phyloP scores from a whole-genome alignment of 495 filamentous ascomycete species.

The Terfezia boudieri region DNA sequence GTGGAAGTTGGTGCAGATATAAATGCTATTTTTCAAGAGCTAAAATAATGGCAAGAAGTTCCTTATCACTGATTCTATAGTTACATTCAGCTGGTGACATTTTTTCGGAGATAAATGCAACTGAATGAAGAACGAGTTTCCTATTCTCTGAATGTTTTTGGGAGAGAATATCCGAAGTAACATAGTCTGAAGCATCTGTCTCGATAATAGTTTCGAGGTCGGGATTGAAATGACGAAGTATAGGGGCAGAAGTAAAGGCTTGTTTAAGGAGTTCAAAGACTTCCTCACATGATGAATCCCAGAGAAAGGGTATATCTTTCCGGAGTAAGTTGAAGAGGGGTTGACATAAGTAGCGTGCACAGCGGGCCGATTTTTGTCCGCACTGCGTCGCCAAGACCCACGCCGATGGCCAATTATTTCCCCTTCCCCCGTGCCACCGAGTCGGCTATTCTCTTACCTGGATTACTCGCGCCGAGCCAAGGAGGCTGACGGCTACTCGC shows the following conservation, averaged over 20 bases:
- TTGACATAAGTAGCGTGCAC: too few species aligned
- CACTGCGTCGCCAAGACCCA: too few species aligned
- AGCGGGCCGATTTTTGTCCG: too few species aligned
- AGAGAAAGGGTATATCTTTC: too few species aligned
- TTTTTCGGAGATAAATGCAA: slow-evolving; percentile 4
- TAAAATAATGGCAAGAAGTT: not conserved
- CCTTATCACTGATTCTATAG: slow-evolving; percentile 4
- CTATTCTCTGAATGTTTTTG: not conserved
- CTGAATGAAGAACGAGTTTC: slow-evolving; percentile 1
- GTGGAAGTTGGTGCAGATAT: not conserved
- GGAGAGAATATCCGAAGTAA: not conserved
- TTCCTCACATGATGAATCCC: not conserved
- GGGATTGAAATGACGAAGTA: slow-evolving; percentile 2
- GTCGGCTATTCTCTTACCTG: too few species aligned
- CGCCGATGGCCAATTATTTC: too few species aligned
- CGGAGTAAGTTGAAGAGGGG: too few species aligned
- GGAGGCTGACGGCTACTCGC: too few species aligned
- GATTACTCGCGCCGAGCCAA: too few species aligned
- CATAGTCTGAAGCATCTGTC: slow-evolving; percentile 3
- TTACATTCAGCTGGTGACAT: slow-evolving; percentile 1
- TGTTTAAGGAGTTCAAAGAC: not conserved
- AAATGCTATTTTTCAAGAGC: not conserved
- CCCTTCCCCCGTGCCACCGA: too few species aligned
- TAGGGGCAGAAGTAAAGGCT: not conserved
- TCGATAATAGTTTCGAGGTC: not conserved